phyloP scores from a whole-genome alignment of 768 basidiomycete species.

The Auriscalpium microsporum region DNA sequence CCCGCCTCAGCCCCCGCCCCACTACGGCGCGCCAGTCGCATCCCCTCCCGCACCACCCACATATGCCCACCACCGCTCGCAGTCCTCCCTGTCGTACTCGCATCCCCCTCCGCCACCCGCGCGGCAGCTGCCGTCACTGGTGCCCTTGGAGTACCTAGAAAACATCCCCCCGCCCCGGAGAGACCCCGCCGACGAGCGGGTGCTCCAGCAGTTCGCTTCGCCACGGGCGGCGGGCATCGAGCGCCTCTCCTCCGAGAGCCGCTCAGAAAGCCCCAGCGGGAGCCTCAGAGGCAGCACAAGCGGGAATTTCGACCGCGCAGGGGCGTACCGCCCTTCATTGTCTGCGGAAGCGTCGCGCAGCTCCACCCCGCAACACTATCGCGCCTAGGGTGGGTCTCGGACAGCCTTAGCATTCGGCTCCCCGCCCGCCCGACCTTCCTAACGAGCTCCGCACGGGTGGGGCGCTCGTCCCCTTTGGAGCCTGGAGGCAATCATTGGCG shows the following conservation, averaged over 20 bases:
- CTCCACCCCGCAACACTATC: neutral
- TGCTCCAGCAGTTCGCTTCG: constrained; percentile 10
- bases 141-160: constrained; percentile 13
- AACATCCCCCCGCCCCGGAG: constrained; percentile 1
- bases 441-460: neutral
- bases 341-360: neutral
- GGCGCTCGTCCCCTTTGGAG: neutral
- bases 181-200: constrained; percentile 6
- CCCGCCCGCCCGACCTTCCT: neutral
- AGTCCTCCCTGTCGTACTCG: neutral
- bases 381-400: neutral
- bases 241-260: neutral
- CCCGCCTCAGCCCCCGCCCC: neutral
- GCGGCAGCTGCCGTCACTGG: constrained; percentile 4
- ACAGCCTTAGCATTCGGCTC: neutral
- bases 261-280: neutral
- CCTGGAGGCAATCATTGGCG: neutral
- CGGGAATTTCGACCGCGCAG: neutral
- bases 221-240: constrained; percentile 3
- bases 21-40: neutral
- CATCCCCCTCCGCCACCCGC: neutral
- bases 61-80: neutral
- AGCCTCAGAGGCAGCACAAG: neutral
- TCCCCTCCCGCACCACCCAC: neutral
- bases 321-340: neutral